Evolutionary conservation across 1,139 yeast genomes (phyloP).

Genomic region (Magnusiomyces tetraspermus): DNA sequence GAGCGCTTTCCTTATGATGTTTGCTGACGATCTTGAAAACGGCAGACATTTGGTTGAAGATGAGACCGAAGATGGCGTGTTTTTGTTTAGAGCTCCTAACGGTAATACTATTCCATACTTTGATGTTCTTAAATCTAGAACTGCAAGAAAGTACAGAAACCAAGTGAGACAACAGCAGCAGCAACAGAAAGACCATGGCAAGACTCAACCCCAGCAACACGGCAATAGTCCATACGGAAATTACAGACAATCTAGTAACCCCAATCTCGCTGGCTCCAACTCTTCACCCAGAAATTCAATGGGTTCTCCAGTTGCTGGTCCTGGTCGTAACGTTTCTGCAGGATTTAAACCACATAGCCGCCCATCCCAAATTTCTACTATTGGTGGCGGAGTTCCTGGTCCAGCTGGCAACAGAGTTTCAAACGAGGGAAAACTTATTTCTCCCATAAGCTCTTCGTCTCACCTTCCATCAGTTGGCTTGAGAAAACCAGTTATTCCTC

Average conservation of each 20-base stretch:
- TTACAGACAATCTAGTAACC: slow-evolving; percentile 4
- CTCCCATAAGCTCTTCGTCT: slow-evolving; percentile 12
- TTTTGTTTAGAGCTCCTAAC: slow-evolving; percentile 51
- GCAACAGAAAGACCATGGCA: not conserved
- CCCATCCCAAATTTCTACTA: not conserved
- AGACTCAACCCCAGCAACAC: not conserved
- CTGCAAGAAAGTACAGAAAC: slow-evolving; percentile 25
- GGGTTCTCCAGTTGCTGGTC: slow-evolving; percentile 1
- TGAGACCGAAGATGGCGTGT: slow-evolving; percentile 54
- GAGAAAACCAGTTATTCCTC: slow-evolving; percentile 5
- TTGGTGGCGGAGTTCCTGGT: not conserved
- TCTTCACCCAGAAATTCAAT: slow-evolving; percentile 7
- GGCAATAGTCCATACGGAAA: slow-evolving; percentile 1
- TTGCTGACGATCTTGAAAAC: slow-evolving; percentile 74
- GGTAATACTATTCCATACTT: slow-evolving; percentile 45
- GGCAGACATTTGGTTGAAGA: slow-evolving; percentile 64
- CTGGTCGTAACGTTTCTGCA: slow-evolving; percentile 14
- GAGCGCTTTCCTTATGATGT: slow-evolving; percentile 71
- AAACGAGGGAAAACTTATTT: slow-evolving; percentile 5
- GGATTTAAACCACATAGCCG: slow-evolving; percentile 6
- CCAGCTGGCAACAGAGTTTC: not conserved
- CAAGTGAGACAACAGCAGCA: slow-evolving; percentile 7
- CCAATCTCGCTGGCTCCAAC: slow-evolving; percentile 2
- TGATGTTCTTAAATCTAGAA: slow-evolving; percentile 48
- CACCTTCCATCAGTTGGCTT: slow-evolving; percentile 10